Evolutionary conservation across 2,329 filamentous ascomycete species (phyloP).

Genomic region (Nemania serpens): DNA sequence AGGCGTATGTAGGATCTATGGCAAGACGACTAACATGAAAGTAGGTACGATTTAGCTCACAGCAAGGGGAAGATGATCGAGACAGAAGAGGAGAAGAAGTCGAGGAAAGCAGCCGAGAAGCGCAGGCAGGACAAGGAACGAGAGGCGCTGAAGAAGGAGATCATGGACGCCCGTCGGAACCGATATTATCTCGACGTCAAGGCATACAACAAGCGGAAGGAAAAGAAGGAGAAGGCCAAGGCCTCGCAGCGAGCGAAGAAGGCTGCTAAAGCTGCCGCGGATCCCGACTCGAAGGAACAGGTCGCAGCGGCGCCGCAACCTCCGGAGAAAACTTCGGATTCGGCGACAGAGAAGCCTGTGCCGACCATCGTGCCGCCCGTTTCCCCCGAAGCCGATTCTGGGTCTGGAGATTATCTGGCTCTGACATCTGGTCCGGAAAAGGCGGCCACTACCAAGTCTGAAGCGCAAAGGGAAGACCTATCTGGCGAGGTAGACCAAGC

Average conservation of each 20-base stretch:
- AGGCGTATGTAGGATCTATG: not conserved
- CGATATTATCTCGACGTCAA: slow-evolving; percentile 43
- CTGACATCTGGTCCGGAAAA: not conserved
- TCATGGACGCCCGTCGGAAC: slow-evolving; percentile 44
- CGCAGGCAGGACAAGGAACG: slow-evolving; percentile 49
- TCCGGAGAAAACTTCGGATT: slow-evolving; percentile 6
- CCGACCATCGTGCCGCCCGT: slow-evolving; percentile 38
- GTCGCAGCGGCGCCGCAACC: not conserved
- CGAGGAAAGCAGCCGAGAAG: slow-evolving; percentile 51
- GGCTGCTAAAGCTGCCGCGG: slow-evolving; percentile 35
- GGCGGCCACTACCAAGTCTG: not conserved
- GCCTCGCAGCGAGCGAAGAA: slow-evolving; percentile 44
- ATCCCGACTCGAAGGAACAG: too few species aligned
- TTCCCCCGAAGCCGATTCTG: slow-evolving; percentile 15
- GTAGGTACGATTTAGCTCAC: slow-evolving; percentile 68
- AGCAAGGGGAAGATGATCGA: slow-evolving; percentile 63
- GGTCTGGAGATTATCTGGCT: slow-evolving; percentile 19
- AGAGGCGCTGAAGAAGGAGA: slow-evolving; percentile 43
- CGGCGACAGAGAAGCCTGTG: slow-evolving; percentile 43
- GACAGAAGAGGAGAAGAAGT: slow-evolving; percentile 53
- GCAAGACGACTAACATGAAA: not conserved
- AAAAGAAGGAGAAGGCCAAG: slow-evolving; percentile 45
- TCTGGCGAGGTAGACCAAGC: not conserved
- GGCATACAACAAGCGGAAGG: slow-evolving; percentile 47
- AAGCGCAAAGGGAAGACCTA: not conserved